Evolutionary conservation across 2,329 filamentous ascomycete genomes (phyloP), one percentile per base, ranked within the genome.

Genomic region (Ceratocystis diversiconidia): DNA sequence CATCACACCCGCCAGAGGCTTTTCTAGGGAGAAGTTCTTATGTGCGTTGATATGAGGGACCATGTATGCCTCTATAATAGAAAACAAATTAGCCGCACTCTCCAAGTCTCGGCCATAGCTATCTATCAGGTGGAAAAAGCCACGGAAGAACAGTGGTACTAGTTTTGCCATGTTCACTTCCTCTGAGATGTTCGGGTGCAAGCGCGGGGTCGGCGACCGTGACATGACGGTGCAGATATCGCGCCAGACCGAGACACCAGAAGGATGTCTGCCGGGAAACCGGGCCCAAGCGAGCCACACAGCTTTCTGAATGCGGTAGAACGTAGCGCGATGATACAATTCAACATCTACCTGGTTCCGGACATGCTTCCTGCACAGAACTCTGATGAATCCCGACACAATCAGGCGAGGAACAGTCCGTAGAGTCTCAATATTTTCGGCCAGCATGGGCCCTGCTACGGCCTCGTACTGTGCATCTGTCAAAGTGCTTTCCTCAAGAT

Each of bases 401-500:
- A 69, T 62, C n/a, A 63, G 61, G 17, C 65, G 66, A 28, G 65
- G 64, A 36, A 69, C 62, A 15, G 19, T 61, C 28, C 55, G 22
- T 10, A 68, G 64, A 36, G 62, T 32, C 12, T 36, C 19, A 10
- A 61, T 50, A 41, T 65, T 65, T 25, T 55, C 52, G 3, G 43
- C 36, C n/a, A 41, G 30, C 28, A 68, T 65, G 44, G 66, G 63
- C 30, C 75, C 60, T 10, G 52, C 64, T n/a, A 65, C 22, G 5
- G 60, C 52, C 8, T 46, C 30, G 32, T 43, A 59, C 44, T 68
- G 63, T 17, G 60, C 61, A 17, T 61, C 61, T 6, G 63, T 61
- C 19, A 65, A 43, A 10, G 60, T 57, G 36, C 63, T 57, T n/a
- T 59, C 36, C 25, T 57, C 50, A 17, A 67, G 50, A 28, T 60